These are phyloP conservation scores for Fomitopsis schrenkii DNA, from an alignment of 1,284 basidiomycete genomes.

Conservation along the genomic window DNA sequence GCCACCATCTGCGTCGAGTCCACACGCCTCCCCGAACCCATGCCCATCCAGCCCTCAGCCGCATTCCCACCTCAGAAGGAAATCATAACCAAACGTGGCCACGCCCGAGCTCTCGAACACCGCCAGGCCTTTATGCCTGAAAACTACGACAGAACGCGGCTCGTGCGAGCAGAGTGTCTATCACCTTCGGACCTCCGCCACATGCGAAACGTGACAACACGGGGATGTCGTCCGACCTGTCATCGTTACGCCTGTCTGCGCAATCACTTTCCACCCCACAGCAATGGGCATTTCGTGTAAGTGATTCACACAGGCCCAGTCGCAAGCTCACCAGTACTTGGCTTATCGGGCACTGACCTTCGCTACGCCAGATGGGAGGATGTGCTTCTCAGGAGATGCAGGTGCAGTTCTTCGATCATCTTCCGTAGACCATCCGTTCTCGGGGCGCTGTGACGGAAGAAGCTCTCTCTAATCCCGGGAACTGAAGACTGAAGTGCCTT, in stretches of 20 bases:
- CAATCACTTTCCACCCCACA: neutral
- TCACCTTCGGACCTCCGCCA: neutral
- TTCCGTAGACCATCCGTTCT: neutral
- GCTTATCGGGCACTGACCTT: neutral
- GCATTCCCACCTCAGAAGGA: neutral
- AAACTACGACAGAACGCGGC: neutral
- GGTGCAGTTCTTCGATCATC: neutral
- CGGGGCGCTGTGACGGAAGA: neutral
- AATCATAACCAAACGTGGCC: neutral
- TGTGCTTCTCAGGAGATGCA: neutral
- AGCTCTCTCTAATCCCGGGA: neutral
- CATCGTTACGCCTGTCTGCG: neutral
- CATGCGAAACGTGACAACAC: neutral
- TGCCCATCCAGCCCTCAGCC: neutral
- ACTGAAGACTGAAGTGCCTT: neutral
- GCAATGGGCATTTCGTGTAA: neutral
- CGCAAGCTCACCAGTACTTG: neutral
- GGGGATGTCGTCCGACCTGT: neutral
- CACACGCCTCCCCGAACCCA: neutral
- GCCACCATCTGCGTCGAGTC: neutral
- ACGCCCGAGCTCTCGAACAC: neutral
- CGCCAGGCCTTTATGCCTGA: neutral
- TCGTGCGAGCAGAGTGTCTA: neutral
- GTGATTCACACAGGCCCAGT: neutral
- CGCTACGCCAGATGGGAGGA: neutral